Conservation (phyloP, 331 rosid genomes). For the Pyracantha coccinea region DNA sequence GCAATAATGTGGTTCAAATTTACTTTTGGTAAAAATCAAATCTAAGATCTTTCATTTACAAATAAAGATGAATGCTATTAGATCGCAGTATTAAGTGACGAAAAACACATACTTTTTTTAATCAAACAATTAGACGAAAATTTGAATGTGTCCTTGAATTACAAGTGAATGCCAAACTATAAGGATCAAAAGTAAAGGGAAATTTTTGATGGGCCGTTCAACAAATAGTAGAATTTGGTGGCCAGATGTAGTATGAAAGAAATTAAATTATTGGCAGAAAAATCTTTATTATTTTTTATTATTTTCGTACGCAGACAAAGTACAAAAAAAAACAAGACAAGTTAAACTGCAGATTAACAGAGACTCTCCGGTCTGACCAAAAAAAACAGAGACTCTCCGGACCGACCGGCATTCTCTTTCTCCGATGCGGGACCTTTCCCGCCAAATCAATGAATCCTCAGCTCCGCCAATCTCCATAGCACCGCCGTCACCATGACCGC, state of each 20-base stretch:
- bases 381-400: neutral
- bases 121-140: neutral
- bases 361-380: neutral
- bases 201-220: neutral
- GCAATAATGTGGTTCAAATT: no score
- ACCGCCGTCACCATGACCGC: slow-evolving; percentile 24
- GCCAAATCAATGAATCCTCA: slow-evolving; percentile 35
- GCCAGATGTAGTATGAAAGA: no score
- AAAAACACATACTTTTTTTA: no score
- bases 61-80: no score
- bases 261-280: no score
- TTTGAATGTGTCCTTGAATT: neutral
- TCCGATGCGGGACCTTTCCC: slow-evolving; percentile 36
- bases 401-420: neutral
- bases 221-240: no score
- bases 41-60: no score
- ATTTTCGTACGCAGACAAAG: neutral
- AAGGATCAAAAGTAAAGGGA: neutral
- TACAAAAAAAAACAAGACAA: neutral
- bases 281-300: neutral
- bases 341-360: neutral
- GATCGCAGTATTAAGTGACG: fast-evolving
- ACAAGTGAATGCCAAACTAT: neutral
- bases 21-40: fast-evolving
- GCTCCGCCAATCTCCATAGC: neutral